A percentile compares a stretch with the other conserved stretches of the same genome.
phyloP scores from a whole-genome alignment of 2,329 filamentous ascomycete genomes.

The Aureobasidium zeae region DNA sequence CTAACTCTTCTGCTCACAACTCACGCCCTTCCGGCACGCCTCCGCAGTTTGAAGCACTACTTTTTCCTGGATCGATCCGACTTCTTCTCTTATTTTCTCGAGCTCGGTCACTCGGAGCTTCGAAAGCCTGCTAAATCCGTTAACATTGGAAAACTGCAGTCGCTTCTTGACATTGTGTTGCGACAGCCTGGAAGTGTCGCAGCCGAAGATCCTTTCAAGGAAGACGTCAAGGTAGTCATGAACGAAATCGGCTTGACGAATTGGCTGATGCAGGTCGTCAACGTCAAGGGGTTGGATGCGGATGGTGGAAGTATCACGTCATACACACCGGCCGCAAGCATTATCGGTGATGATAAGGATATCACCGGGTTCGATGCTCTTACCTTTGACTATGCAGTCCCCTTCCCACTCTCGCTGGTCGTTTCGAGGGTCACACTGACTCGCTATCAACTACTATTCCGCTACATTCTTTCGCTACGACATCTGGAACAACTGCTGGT shows the following conservation, averaged over 20 bases:
- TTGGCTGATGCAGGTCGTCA: constrained; percentile 91
- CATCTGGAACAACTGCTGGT: constrained; percentile 83
- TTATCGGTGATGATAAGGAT: constrained; percentile 60
- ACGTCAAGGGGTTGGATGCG: constrained; percentile 83
- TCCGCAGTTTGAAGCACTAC: constrained; percentile 93
- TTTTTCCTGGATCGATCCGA: constrained; percentile 98
- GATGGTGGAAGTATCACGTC: constrained; percentile 45
- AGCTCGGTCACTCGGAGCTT: constrained; percentile 79
- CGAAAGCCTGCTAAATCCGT: constrained; percentile 81
- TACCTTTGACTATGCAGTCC: constrained; percentile 87
- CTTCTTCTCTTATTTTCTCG: constrained; percentile 96
- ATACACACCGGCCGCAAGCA: constrained; percentile 58
- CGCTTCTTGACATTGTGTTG: constrained; percentile 85
- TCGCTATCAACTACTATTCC: constrained; percentile 90
- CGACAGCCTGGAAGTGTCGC: constrained; percentile 94
- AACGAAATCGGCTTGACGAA: constrained; percentile 89
- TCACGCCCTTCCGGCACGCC: constrained; percentile 75
- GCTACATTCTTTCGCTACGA: constrained; percentile 80
- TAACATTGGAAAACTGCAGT: constrained; percentile 89
- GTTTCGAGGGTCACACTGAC: constrained; percentile 96
- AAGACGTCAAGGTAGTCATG: constrained; percentile 96
- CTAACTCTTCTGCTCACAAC: constrained; percentile 86
- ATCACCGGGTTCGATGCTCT: constrained; percentile 86
- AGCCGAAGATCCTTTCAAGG: constrained; percentile 91
- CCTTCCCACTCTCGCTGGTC: constrained; percentile 89